Evolutionary conservation across 768 basidiomycete species (phyloP).

Genomic region (Serpula lacrymans): DNA sequence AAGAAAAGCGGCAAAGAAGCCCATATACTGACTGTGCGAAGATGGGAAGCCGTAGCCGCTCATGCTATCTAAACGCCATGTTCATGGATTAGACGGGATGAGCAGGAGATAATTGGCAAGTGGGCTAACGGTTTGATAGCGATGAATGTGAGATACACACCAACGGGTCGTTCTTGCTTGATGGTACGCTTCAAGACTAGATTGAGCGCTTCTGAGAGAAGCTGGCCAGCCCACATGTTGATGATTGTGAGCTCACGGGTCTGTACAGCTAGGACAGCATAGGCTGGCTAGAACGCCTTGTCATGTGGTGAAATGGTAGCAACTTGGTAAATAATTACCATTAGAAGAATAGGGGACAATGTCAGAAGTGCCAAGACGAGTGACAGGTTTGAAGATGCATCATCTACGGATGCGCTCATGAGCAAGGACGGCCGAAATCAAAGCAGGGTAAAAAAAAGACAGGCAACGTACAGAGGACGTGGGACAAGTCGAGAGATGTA

Average conservation of each 20-base stretch:
- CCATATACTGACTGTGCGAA: slow-evolving; percentile 90
- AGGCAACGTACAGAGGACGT: slow-evolving; percentile 54
- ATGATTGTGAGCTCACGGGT: slow-evolving; percentile 79
- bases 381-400: slow-evolving; percentile 57
- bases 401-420: slow-evolving; percentile 39
- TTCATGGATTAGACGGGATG: slow-evolving; percentile 3
- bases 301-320: background rate
- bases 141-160: slow-evolving; percentile 41
- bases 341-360: slow-evolving; percentile 66
- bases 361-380: slow-evolving; percentile 60
- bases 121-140: background rate
- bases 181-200: slow-evolving; percentile 62
- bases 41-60: slow-evolving; percentile 86
- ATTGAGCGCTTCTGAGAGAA: slow-evolving; percentile 69
- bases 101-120: background rate
- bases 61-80: slow-evolving; percentile 12
- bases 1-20: slow-evolving; percentile 77
- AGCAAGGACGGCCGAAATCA: background rate
- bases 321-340: slow-evolving; percentile 43
- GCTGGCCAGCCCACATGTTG: slow-evolving; percentile 81
- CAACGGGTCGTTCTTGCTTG: slow-evolving; percentile 64
- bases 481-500: slow-evolving; percentile 63
- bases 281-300: slow-evolving; percentile 57
- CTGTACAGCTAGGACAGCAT: slow-evolving; percentile 69
- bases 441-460: background rate